These are phyloP conservation scores for Amaranthus tricolor DNA, from an alignment of 179 eudicot species.

Conservation along the genomic window DNA sequence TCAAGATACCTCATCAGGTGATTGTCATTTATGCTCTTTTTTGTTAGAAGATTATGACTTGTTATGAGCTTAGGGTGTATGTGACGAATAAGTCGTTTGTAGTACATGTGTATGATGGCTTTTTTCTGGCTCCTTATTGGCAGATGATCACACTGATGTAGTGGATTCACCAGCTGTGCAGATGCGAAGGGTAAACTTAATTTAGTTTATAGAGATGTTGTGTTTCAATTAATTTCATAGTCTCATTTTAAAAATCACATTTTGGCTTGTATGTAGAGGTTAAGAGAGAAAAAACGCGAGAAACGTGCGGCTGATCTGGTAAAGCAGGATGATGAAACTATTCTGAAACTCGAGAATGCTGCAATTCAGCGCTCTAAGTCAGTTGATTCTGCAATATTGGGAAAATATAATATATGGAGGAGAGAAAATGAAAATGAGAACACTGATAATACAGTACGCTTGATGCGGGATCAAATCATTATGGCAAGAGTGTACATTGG, in stretches of 20 bases:
- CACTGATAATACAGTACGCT: conserved; percentile 68
- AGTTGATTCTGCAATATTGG: conserved; percentile 83
- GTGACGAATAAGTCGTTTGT: not conserved
- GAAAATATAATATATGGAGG: conserved; percentile 92
- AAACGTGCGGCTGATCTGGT: conserved; percentile 63
- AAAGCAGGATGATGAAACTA: conserved; percentile 67
- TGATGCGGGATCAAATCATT: conserved; percentile 85
- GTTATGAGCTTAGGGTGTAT: conserved; percentile 18
- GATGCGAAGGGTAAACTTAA: conserved; percentile 67
- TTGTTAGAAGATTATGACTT: conserved; percentile 21
- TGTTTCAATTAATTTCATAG: conserved; percentile 8
- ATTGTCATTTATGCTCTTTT: conserved; percentile 1
- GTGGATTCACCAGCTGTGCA: conserved; percentile 63
- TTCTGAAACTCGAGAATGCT: conserved; percentile 76
- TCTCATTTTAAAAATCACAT: conserved; percentile 5
- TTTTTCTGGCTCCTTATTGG: conserved; percentile 22
- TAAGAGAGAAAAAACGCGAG: conserved; percentile 66
- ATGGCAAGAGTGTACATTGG: conserved; percentile 84
- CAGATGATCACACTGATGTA: conserved; percentile 52
- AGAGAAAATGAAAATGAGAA: conserved; percentile 83
- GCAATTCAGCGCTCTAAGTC: conserved; percentile 82
- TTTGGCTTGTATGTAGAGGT: conserved; percentile 43
- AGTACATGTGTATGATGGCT: not conserved
- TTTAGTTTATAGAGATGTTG: conserved; percentile 4
- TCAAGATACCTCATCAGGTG: conserved; percentile 44